phyloP scores from a whole-genome alignment of 164 flowering plant genomes.

The Warburgia ugandensis region DNA sequence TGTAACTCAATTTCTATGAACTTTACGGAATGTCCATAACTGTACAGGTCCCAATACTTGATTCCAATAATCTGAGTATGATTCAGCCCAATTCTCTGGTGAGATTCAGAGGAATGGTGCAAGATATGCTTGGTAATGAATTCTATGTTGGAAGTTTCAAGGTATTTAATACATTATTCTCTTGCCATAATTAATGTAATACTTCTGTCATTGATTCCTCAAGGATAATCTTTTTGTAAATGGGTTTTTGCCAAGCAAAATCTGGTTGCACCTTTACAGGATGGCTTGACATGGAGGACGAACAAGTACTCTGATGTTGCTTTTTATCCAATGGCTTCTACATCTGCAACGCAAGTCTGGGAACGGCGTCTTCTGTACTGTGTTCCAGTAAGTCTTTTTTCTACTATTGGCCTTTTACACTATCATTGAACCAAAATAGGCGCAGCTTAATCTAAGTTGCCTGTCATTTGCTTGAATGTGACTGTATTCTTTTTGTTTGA shows the following conservation, averaged over 20 bases:
- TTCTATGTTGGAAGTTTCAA: conserved; percentile 83
- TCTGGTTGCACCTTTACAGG: conserved; percentile 28
- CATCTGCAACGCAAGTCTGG: conserved; percentile 62
- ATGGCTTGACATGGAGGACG: conserved; percentile 72
- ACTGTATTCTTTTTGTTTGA: neutral
- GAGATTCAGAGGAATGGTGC: conserved; percentile 84
- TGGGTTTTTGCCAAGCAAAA: neutral
- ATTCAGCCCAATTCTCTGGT: conserved; percentile 68
- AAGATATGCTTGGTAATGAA: conserved; percentile 88
- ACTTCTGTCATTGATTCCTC: neutral
- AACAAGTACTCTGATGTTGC: conserved; percentile 66
- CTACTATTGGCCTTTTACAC: neutral
- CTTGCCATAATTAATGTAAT: neutral
- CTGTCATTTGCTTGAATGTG: neutral
- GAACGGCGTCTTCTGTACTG: conserved; percentile 78
- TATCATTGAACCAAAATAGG: too few species aligned
- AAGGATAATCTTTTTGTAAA: neutral
- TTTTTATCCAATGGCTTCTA: conserved; percentile 37
- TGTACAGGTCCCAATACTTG: conserved; percentile 64
- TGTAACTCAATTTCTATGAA: neutral
- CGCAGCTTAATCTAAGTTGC: too few species aligned
- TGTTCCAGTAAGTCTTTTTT: conserved; percentile 53
- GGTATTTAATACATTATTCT: conserved; percentile 30
- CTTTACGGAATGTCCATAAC: neutral
- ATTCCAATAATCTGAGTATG: conserved; percentile 25